Base-by-base conservation (phyloP, 306 rosid genomes). In the Cicer judaicum region DNA sequence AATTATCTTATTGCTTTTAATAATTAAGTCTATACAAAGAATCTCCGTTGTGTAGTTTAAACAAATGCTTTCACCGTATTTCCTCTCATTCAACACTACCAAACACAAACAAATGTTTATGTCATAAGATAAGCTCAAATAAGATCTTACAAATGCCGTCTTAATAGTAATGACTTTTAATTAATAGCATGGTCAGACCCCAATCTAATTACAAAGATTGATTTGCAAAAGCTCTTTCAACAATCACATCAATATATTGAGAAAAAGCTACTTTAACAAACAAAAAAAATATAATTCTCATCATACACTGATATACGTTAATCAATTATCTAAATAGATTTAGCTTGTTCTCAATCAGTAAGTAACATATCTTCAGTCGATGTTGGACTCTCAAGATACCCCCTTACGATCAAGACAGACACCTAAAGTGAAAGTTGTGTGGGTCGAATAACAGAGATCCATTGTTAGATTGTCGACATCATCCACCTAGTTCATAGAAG, bases 141-240 rank as follows among this genome's bases (percentile, higher is more conserved):
- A 49, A 56, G 63, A 56, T 56, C 63, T 56, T 10, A 21, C 12
- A 56, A 21, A 21, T 21, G 8, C 63, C 63, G 4, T 7, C 63
- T 10, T 21, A 21, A 65, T 6, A 52, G 79, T 42, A 49, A 41
- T 76, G 48, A 16, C 16, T 67, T 66, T 68, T 5, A 44, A 13
- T 54, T 75, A 55, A 74, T 36, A 61, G 39, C 74, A 65, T 14
- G 72, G 10, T 10, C 42, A 63, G 64, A 39, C 43, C 71, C 63
- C 14, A 63, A 16, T 63, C 42, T 50, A 74, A 62, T 47, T 56
- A 21, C 70, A 47, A 74, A 72, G 15, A 38, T 48, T 38, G 49
- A 10, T 61, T 48, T 47, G 40, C 38, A 49, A 29, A 73, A 44
- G 68, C 10, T 56, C 56, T 41, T 72, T 72, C 44, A 72, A 57